These are phyloP conservation scores for Sistotremastrum niveocremeum DNA, from an alignment of 768 basidiomycete genomes.

Conservation along the genomic window DNA sequence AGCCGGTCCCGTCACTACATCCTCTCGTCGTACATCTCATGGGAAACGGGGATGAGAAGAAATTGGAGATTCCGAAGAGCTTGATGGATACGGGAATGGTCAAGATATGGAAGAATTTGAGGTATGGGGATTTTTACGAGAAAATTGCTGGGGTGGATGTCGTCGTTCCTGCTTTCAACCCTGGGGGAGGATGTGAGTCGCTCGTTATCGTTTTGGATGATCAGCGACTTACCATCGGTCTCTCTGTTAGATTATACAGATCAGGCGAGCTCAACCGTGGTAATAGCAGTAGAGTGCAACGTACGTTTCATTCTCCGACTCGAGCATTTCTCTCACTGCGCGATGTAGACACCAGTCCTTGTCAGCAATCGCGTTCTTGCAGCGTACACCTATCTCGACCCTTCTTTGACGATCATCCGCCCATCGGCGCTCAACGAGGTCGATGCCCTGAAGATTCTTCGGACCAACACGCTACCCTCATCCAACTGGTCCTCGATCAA, in stretches of 20 bases:
- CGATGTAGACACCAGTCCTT: constrained; percentile 20
- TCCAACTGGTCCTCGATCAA: not conserved
- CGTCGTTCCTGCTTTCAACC: constrained; percentile 26
- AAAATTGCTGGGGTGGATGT: constrained; percentile 27
- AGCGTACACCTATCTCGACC: constrained; percentile 25
- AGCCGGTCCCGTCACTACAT: too few relatives aligned
- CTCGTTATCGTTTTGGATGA: too few relatives aligned
- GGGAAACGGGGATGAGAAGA: too few relatives aligned
- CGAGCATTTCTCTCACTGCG: not conserved
- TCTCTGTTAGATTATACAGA: constrained; percentile 18
- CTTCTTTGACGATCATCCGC: constrained; percentile 22
- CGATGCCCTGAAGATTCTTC: constrained; percentile 23
- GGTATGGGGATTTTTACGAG: constrained; percentile 24
- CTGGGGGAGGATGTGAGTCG: constrained; percentile 16
- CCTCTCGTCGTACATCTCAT: too few relatives aligned
- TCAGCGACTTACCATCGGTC: not conserved
- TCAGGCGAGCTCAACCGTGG: constrained; percentile 29
- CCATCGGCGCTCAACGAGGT: constrained; percentile 28
- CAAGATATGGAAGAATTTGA: constrained; percentile 19
- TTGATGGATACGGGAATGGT: constrained; percentile 22
- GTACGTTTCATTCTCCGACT: constrained; percentile 11
- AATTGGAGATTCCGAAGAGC: constrained; percentile 20
- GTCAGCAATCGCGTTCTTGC: constrained; percentile 25
- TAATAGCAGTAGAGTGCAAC: constrained; percentile 26
- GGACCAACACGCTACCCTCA: constrained; percentile 17